phyloP scores from a whole-genome alignment of 805 yeast genomes.

The Barnettozyma sucrosica region DNA sequence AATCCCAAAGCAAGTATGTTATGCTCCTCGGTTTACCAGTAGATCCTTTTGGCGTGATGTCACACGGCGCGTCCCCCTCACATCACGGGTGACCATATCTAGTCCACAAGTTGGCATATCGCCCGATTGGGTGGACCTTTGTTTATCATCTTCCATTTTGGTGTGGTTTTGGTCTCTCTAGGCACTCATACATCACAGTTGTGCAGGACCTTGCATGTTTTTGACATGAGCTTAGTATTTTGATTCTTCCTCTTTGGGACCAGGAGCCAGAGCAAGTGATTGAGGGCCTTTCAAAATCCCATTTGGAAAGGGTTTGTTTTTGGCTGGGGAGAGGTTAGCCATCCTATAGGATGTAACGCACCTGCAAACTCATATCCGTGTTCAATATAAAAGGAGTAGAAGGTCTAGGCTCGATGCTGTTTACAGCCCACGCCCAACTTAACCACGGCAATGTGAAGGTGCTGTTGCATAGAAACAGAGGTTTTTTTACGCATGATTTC shows the following conservation, averaged over 20 bases:
- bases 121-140: not conserved
- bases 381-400: too few species aligned
- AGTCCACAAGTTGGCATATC: not conserved
- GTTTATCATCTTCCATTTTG: not conserved
- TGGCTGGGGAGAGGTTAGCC: not conserved
- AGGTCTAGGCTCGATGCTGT: too few species aligned
- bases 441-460: not conserved
- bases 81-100: not conserved
- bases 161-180: not conserved
- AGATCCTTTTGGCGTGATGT: not conserved
- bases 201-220: not conserved
- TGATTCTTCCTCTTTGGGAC: constrained; percentile 2
- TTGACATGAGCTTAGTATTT: not conserved
- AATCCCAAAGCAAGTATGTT: not conserved
- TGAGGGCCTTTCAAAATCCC: too few species aligned
- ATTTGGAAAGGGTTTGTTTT: not conserved
- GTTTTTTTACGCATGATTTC: not conserved
- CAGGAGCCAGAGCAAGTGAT: not conserved
- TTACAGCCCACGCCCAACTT: not conserved
- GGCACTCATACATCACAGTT: not conserved
- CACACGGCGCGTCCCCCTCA: not conserved
- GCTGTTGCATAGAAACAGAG: not conserved
- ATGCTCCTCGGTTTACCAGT: not conserved
- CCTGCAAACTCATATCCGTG: too few species aligned
- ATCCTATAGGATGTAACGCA: not conserved